These are phyloP conservation scores for Diplodia sapinea DNA, from an alignment of 2,329 filamentous ascomycete species.

Conservation along the genomic window DNA sequence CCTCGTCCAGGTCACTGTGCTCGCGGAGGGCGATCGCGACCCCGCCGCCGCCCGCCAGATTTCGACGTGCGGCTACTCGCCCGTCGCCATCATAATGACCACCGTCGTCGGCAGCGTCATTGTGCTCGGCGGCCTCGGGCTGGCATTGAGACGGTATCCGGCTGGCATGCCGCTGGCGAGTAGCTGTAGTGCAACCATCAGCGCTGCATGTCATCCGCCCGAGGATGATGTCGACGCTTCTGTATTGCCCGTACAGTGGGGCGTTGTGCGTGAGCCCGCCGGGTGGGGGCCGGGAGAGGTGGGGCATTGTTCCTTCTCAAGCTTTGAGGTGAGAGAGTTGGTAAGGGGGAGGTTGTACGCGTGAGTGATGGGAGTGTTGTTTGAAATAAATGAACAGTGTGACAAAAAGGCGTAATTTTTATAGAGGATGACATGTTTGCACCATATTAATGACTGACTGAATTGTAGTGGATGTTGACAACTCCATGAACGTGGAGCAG, in stretches of 20 bases:
- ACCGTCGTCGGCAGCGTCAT: slow-evolving; percentile 32
- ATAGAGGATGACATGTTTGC: too few relatives aligned
- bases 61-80: slow-evolving; percentile 31
- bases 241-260: slow-evolving; percentile 40
- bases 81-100: slow-evolving; percentile 33
- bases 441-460: too few relatives aligned
- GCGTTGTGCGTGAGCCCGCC: slow-evolving; percentile 33
- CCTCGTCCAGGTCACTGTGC: slow-evolving; percentile 42
- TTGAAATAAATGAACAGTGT: neutral
- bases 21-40: neutral
- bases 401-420: too few relatives aligned
- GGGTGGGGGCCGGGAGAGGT: slow-evolving; percentile 13
- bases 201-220: slow-evolving; percentile 42
- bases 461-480: too few relatives aligned
- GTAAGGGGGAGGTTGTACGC: slow-evolving; percentile 34
- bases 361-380: neutral
- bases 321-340: slow-evolving; percentile 34
- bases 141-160: slow-evolving; percentile 35
- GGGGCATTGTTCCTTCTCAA: slow-evolving; percentile 36
- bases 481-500: too few relatives aligned
- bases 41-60: neutral
- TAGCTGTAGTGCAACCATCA: slow-evolving; percentile 43
- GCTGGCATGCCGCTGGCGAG: slow-evolving; percentile 40
- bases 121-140: slow-evolving; percentile 31
- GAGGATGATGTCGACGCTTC: slow-evolving; percentile 34